These are phyloP conservation scores for Yarrowia sp. DNA, from an alignment of 805 yeast genomes.

Conservation along the genomic window DNA sequence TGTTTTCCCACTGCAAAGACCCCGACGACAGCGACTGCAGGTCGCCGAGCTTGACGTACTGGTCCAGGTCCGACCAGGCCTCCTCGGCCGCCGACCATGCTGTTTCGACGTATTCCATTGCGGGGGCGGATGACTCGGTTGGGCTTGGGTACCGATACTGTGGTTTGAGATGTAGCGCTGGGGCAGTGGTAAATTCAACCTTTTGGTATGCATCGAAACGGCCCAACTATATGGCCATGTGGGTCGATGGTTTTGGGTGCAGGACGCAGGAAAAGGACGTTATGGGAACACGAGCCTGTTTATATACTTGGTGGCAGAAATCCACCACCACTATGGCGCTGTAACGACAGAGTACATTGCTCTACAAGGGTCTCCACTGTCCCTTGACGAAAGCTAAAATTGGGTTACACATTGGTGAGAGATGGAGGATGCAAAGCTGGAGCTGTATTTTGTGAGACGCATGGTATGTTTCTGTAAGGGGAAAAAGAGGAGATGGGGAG, in stretches of 20 bases:
- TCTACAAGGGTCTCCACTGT: background rate
- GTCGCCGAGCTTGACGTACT: constrained; percentile 6
- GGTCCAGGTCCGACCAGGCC: constrained; percentile 13
- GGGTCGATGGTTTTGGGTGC: background rate
- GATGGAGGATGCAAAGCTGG: no score
- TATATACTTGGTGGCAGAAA: background rate
- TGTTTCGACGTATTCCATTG: constrained; percentile 22
- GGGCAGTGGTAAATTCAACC: background rate
- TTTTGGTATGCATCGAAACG: background rate
- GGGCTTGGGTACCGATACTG: background rate
- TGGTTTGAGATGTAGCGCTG: background rate
- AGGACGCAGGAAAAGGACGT: no score
- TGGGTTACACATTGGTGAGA: no score
- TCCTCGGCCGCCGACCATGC: constrained; percentile 22
- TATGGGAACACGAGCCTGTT: background rate
- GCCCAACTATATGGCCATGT: background rate
- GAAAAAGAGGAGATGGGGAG: no score
- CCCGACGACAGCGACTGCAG: constrained; percentile 22
- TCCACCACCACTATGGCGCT: no score
- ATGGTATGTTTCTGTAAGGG: no score
- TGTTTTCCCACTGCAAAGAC: constrained; percentile 19
- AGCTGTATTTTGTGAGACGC: no score
- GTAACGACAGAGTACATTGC: background rate
- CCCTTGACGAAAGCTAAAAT: background rate
- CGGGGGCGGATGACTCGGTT: background rate